Percentiles rank a stretch among this genome's conserved stretches.
Evolutionary conservation across 169 alveolate species (phyloP).

Genomic region (Plasmodium coatneyi): DNA sequence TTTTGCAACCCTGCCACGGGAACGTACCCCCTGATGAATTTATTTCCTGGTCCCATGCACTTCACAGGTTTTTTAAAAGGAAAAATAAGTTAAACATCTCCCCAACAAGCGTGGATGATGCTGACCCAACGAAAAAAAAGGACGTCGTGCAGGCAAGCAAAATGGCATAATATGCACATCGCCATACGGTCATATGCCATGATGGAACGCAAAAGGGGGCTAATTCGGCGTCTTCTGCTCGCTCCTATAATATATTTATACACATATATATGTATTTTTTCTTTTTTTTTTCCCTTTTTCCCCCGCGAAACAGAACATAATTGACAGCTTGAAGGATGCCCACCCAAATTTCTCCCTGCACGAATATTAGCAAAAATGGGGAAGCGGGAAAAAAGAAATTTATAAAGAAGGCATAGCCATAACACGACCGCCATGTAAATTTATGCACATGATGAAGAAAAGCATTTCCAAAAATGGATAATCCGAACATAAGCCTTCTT

Average conservation of each 20-base stretch:
- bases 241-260: not conserved
- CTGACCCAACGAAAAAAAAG: conserved; percentile 19
- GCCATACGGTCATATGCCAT: not conserved
- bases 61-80: conserved; percentile 45
- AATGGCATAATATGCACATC: not conserved
- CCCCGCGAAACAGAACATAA: conserved; percentile 19
- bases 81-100: conserved; percentile 13
- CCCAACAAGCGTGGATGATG: not conserved
- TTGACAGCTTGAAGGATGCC: conserved; percentile 26
- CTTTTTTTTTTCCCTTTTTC: not conserved
- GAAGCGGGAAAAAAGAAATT: not conserved
- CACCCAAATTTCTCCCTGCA: conserved; percentile 59
- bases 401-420: not conserved
- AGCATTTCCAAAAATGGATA: not conserved
- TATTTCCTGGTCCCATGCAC: not conserved
- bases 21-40: not conserved
- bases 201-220: not conserved
- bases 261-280: not conserved
- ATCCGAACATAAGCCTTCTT: not conserved
- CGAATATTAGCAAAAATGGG: conserved; percentile 16
- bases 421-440: not conserved
- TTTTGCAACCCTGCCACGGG: not conserved
- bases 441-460: not conserved
- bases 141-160: conserved; percentile 33
- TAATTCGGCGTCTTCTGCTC: not conserved